Conservation (phyloP, 1,139 yeast species). For the Zygosaccharomyces pseudobailii region DNA sequence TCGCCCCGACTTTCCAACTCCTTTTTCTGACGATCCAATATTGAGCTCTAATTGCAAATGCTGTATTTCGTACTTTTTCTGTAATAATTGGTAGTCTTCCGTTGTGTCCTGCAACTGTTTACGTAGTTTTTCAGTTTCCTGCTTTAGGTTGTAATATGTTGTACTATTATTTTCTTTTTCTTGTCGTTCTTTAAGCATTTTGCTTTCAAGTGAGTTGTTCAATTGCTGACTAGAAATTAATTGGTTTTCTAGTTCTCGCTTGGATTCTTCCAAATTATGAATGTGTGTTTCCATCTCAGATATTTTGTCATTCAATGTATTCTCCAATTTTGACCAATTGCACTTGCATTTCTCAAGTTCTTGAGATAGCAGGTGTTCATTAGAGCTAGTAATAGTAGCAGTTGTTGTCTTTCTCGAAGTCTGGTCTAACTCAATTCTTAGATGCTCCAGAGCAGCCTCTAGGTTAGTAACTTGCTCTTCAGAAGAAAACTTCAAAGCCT, state of each 20-base stretch:
- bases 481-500: constrained; percentile 11
- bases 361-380: constrained; percentile 14
- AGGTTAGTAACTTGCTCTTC: constrained; percentile 28
- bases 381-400: constrained; percentile 11
- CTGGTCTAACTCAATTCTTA: constrained; percentile 41
- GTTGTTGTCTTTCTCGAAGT: constrained; percentile 15
- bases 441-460: constrained; percentile 42
- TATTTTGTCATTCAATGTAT: constrained; percentile 45
- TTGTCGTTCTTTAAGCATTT: constrained; percentile 1
- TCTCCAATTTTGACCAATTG: constrained; percentile 62
- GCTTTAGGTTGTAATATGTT: constrained; percentile 9
- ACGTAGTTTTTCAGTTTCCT: constrained; percentile 16
- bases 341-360: constrained; percentile 48
- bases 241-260: constrained; percentile 2
- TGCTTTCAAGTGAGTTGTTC: constrained; percentile 6
- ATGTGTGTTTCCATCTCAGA: constrained; percentile 39
- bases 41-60: constrained; percentile 24
- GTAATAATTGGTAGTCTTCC: constrained; percentile 27
- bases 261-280: constrained; percentile 16
- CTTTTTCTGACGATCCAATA: constrained; percentile 8
- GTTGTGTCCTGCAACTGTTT: constrained; percentile 13
- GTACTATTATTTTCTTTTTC: constrained; percentile 1
- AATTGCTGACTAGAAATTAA: constrained; percentile 4
- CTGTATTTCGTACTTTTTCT: constrained; percentile 27
- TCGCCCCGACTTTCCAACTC: background rate